Evolutionary conservation across 345 rosid genomes (phyloP).

Genomic region (Raphanus sativus): DNA sequence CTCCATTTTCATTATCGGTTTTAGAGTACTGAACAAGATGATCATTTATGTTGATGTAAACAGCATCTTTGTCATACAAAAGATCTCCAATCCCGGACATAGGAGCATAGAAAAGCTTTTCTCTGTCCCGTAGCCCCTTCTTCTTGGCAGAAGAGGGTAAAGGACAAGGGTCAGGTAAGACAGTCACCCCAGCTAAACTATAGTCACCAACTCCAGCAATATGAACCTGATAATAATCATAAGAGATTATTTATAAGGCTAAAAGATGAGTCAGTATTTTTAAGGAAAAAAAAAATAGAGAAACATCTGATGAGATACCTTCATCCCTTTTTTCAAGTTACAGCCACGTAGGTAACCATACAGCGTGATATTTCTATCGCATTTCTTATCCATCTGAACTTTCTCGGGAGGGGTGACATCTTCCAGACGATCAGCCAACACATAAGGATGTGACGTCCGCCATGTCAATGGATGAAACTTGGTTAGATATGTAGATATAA

Average conservation of each 20-base stretch:
- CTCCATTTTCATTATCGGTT: constrained; percentile 55
- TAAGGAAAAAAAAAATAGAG: neutral
- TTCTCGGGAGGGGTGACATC: constrained; percentile 90
- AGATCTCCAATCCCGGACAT: constrained; percentile 98
- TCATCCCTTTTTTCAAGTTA: constrained; percentile 82
- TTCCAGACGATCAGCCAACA: constrained; percentile 89
- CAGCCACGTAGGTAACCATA: constrained; percentile 96
- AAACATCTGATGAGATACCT: constrained; percentile 48
- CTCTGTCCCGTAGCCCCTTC: constrained; percentile 87
- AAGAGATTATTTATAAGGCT: neutral
- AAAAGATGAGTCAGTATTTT: neutral
- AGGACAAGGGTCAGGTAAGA: constrained; percentile 91
- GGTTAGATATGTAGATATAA: constrained; percentile 72
- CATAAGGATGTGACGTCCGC: constrained; percentile 91
- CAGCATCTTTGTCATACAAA: constrained; percentile 93
- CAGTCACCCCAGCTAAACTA: constrained; percentile 71
- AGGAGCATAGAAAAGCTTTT: constrained; percentile 88
- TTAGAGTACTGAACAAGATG: constrained; percentile 88
- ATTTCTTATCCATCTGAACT: constrained; percentile 65
- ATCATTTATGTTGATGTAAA: constrained; percentile 87
- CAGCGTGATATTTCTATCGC: constrained; percentile 80
- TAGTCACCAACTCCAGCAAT: constrained; percentile 98
- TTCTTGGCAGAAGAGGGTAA: constrained; percentile 88
- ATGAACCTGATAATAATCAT: constrained; percentile 64
- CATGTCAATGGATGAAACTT: constrained; percentile 77